Percentiles rank a stretch among this genome's conserved stretches.
These are phyloP conservation scores for Ichthyophthirius multifiliis DNA, from an alignment of 169 alveolate genomes.

Conservation along the genomic window DNA sequence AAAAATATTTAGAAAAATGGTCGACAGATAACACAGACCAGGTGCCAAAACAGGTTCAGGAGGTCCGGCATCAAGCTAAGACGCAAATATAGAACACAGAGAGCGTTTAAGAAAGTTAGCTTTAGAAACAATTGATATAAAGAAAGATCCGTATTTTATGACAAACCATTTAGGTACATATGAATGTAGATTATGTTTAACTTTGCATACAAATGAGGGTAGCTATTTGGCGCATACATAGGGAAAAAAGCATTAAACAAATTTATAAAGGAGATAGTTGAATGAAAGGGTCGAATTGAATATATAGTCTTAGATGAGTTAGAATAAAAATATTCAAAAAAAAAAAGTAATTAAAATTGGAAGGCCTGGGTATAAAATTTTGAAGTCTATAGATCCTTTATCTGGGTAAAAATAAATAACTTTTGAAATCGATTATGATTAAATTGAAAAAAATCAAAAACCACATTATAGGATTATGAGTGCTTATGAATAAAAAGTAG, in stretches of 20 bases:
- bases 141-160: slow-evolving; percentile 96
- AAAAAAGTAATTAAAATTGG: slow-evolving; percentile 91
- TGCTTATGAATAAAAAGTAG: slow-evolving; percentile 94
- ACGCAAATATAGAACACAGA: slow-evolving; percentile 93
- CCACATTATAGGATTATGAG: slow-evolving; percentile 96
- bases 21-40: slow-evolving; percentile 96
- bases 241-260: slow-evolving; percentile 96
- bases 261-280: slow-evolving; percentile 94
- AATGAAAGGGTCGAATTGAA: slow-evolving; percentile 91
- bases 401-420: slow-evolving; percentile 92
- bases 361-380: slow-evolving; percentile 97
- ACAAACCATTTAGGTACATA: slow-evolving; percentile 95
- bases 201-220: slow-evolving; percentile 98
- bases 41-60: slow-evolving; percentile 98
- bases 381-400: slow-evolving; percentile 92
- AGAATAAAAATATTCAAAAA: slow-evolving; percentile 54
- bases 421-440: slow-evolving; percentile 96
- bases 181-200: slow-evolving; percentile 94
- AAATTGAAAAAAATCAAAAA: slow-evolving; percentile 75
- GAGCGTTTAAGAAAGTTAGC: slow-evolving; percentile 95
- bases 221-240: slow-evolving; percentile 98
- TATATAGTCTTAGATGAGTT: slow-evolving; percentile 77
- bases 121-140: slow-evolving; percentile 94
- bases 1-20: slow-evolving; percentile 52
- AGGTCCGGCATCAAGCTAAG: slow-evolving; percentile 95